These are phyloP conservation scores for Botrytis porri DNA, from an alignment of 2,329 filamentous ascomycete species.

Conservation along the genomic window DNA sequence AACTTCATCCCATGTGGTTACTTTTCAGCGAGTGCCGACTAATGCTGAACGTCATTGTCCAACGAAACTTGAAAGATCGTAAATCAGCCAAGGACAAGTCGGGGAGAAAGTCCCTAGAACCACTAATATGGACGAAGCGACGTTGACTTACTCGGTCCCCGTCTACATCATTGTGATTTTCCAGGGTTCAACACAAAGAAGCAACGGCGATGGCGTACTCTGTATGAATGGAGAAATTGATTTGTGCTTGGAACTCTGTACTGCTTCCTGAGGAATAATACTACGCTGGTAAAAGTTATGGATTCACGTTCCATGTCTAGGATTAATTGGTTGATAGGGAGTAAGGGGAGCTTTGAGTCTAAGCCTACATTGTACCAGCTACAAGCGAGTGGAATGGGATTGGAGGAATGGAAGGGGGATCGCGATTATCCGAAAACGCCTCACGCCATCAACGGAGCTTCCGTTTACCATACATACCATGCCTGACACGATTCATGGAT, in stretches of 20 bases:
- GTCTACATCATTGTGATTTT: neutral
- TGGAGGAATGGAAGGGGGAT: constrained; percentile 1
- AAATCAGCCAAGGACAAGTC: neutral
- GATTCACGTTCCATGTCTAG: neutral
- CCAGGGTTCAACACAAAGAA: neutral
- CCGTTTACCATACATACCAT: neutral
- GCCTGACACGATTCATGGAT: constrained; percentile 7
- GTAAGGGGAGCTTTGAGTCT: no score
- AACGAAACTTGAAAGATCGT: neutral
- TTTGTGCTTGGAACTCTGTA: constrained; percentile 8
- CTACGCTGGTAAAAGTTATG: neutral
- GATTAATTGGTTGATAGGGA: neutral
- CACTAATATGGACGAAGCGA: neutral
- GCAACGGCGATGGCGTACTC: neutral
- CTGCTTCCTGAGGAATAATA: neutral
- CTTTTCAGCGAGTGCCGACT: neutral
- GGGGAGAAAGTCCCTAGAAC: no score
- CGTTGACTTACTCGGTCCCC: neutral
- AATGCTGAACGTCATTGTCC: neutral
- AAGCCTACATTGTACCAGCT: neutral
- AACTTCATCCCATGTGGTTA: neutral
- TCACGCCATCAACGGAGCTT: neutral
- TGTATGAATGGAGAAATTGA: neutral
- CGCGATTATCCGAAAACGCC: constrained; percentile 3
- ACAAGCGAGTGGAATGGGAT: no score